Evolutionary conservation across 2,329 filamentous ascomycete species (phyloP), one percentile per base, ranked within the genome.

Genomic region (Colletotrichum simmondsii): DNA sequence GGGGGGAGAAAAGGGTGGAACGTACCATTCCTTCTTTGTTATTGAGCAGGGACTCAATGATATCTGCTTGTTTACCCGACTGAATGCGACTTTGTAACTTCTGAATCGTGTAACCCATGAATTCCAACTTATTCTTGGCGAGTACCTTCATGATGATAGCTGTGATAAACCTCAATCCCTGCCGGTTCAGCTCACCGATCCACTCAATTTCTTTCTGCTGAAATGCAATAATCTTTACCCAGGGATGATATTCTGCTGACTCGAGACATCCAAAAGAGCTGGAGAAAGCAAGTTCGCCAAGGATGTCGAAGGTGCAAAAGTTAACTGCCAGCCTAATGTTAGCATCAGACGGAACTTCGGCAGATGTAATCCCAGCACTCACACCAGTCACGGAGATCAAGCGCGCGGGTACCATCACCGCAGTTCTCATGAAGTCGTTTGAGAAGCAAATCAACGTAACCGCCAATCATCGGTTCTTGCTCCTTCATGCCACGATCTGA

Each of bases 231-330:
- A 61, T 61, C n/a, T 61, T 59, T 10, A 59, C 56, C 56, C 56
- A 59, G 4, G 56, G 56, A 16, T 59, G 56, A 28, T 59, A 32
- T 19, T 59, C 26, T 19, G 56, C 26, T 1, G 70, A 68, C 12
- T 76, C 62, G 11, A 81, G 75, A 28, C 78, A 78, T 14, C 74
- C 74, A 63, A 79, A 81, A 5, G 75, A 66, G 42, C 77, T 76
- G 22, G 78, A 79, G 67, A 80, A 79, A 6, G 74, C 71, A 11
- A 80, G 74, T 42, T 79, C 75, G 4, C 78, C 79, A 24, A 81
- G 77, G 19, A 80, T 72, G 59, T 81, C 80, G 54, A 81, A 80
- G 1, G 78, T 78, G 11, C 73, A 71, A 32, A 57, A 78, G 59
- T 76, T 77, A 72, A 80, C 53, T 68, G 54, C 14, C 14, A 42